Conservation (phyloP, 2,329 filamentous ascomycete genomes). For the Coleophoma eucalyptorum region DNA sequence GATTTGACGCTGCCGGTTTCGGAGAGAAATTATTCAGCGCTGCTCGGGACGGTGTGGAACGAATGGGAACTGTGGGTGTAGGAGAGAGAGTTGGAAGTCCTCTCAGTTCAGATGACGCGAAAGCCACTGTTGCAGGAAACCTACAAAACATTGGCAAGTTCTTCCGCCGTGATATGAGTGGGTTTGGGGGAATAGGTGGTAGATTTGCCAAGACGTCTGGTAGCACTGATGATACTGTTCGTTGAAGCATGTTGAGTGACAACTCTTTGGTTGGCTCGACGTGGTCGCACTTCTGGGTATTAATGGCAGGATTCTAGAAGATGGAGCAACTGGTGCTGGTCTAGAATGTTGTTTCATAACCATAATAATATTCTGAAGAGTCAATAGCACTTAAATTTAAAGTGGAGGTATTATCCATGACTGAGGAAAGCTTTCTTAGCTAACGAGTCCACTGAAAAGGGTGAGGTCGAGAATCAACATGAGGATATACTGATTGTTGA, state of each 20-base stretch:
- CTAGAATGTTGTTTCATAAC: too few relatives aligned
- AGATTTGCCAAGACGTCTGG: constrained; percentile 29
- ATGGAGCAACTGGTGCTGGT: too few relatives aligned
- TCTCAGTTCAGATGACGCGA: constrained; percentile 39
- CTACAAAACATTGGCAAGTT: constrained; percentile 95
- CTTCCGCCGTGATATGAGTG: constrained; percentile 82
- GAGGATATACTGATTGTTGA: neutral
- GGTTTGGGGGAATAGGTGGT: constrained; percentile 70
- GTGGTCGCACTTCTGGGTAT: too few relatives aligned
- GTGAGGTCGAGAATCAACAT: too few relatives aligned
- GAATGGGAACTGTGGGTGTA: constrained; percentile 49
- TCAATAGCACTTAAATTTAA: too few relatives aligned
- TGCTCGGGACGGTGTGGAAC: constrained; percentile 77
- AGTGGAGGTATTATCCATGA: neutral
- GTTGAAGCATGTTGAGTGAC: constrained; percentile 4
- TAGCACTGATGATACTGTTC: constrained; percentile 15
- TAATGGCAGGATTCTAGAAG: too few relatives aligned
- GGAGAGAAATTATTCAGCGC: constrained; percentile 87
- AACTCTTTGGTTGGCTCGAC: too few relatives aligned
- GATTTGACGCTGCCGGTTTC: constrained; percentile 78
- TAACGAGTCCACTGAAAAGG: neutral
- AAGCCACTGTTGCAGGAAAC: constrained; percentile 84
- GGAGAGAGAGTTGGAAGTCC: constrained; percentile 20
- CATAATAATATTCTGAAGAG: too few relatives aligned
- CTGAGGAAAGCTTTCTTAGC: neutral